Conservation (phyloP, 1,139 yeast genomes). For the Sugiyamaella xylanicola region DNA sequence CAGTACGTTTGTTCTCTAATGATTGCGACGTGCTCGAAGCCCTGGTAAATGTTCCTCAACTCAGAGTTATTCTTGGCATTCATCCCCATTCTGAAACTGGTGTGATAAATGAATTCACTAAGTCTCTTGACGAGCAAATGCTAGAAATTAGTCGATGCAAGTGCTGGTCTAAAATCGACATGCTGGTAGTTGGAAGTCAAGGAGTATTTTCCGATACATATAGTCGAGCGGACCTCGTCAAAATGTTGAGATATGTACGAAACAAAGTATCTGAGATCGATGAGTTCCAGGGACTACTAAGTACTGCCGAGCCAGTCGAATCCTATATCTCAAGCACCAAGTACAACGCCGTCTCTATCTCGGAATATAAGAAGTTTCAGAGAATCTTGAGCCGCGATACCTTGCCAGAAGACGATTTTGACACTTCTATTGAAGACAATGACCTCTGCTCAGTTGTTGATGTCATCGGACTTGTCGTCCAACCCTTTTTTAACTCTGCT, state of each 20-base stretch:
- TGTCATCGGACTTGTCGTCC: constrained; percentile 35
- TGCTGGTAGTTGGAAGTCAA: constrained; percentile 37
- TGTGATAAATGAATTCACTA: constrained; percentile 17
- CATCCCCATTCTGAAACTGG: constrained; percentile 30
- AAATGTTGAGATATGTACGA: constrained; percentile 33
- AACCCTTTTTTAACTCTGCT: constrained; percentile 36
- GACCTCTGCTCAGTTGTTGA: constrained; percentile 38
- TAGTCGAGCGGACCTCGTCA: constrained; percentile 33
- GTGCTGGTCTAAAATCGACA: constrained; percentile 31
- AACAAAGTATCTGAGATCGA: constrained; percentile 15
- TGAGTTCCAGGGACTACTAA: constrained; percentile 29
- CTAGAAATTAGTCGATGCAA: constrained; percentile 31
- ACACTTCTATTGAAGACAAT: constrained; percentile 27
- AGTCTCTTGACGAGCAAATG: constrained; percentile 31
- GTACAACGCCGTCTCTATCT: constrained; percentile 31
- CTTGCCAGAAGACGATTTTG: constrained; percentile 5
- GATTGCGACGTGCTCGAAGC: constrained; percentile 36
- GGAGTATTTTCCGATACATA: constrained; percentile 35
- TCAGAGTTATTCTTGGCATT: constrained; percentile 34
- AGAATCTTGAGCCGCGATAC: constrained; percentile 11
- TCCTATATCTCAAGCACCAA: constrained; percentile 34
- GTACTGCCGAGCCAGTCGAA: constrained; percentile 38
- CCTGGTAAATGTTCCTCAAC: constrained; percentile 20
- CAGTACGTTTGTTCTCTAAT: constrained; percentile 33
- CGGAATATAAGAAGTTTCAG: constrained; percentile 28